Conservation (phyloP, 805 yeast genomes). For the Sugiyamaella americana region DNA sequence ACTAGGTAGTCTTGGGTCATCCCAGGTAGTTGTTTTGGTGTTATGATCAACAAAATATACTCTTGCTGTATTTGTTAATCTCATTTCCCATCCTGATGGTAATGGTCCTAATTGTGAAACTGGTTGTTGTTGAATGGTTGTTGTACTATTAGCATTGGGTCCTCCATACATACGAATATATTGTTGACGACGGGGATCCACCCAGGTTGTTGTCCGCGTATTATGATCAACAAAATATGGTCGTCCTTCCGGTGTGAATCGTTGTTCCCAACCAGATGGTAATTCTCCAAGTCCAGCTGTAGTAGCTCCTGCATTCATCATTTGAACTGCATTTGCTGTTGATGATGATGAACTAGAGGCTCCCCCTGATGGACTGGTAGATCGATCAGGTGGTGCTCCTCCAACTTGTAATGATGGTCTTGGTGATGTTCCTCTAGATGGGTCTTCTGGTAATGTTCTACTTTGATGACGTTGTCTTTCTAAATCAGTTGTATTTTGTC, state of each 20-base stretch:
- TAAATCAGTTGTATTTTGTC: slow-evolving; percentile 65
- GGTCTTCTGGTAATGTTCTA: slow-evolving; percentile 75
- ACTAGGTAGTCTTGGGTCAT: slow-evolving; percentile 97
- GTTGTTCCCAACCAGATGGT: slow-evolving; percentile 99
- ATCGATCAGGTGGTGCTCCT: slow-evolving; percentile 46
- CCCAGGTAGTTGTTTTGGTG: slow-evolving; percentile 99
- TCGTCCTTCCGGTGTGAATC: slow-evolving; percentile 96
- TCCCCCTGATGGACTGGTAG: slow-evolving; percentile 40
- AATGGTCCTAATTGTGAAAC: slow-evolving; percentile 96
- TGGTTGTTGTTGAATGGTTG: slow-evolving; percentile 96
- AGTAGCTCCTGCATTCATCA: slow-evolving; percentile 79
- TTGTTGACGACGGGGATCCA: slow-evolving; percentile 98
- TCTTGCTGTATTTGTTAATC: slow-evolving; percentile 96
- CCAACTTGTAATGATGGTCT: slow-evolving; percentile 36
- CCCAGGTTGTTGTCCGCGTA: slow-evolving; percentile 99
- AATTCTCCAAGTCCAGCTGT: slow-evolving; percentile 95
- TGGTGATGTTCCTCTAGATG: slow-evolving; percentile 27
- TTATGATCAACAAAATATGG: slow-evolving; percentile 98
- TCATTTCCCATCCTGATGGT: slow-evolving; percentile 99
- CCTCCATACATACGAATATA: slow-evolving; percentile 96
- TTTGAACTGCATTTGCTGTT: slow-evolving; percentile 32
- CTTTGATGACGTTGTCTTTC: slow-evolving; percentile 89
- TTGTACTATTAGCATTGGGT: slow-evolving; percentile 58
- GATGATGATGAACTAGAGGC: slow-evolving; percentile 36
- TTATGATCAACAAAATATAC: slow-evolving; percentile 98